Evolutionary conservation across 208 protist species (phyloP).

Genomic region (Borovskyia barvae): DNA sequence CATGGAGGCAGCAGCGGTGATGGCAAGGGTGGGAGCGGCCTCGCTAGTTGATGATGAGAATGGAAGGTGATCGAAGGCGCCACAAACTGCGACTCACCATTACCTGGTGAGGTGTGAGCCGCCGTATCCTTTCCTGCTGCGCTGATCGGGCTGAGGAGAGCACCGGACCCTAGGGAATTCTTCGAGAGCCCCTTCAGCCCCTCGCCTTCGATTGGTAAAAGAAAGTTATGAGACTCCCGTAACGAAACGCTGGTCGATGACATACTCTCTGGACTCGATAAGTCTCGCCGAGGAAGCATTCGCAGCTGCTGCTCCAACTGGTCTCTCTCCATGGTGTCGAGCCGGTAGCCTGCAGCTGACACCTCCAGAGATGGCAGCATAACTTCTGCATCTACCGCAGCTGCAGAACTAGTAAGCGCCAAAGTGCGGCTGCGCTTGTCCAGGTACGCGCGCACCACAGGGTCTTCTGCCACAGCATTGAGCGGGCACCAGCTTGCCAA

Average conservation of each 20-base stretch:
- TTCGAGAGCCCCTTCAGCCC: no score
- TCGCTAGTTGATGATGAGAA: no score
- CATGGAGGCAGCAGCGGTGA: no score
- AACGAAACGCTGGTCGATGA: background rate
- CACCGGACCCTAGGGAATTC: no score
- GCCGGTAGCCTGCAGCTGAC: background rate
- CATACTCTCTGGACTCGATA: conserved; percentile 11
- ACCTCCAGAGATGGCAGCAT: conserved; percentile 9
- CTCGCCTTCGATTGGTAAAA: no score
- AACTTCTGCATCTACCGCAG: background rate
- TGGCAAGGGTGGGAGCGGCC: no score
- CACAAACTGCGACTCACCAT: no score
- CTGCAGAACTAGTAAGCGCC: conserved; percentile 4
- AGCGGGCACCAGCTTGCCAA: conserved; percentile 34
- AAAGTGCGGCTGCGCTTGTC: conserved; percentile 30
- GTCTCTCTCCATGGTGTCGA: conserved; percentile 50
- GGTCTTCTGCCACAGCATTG: conserved; percentile 16
- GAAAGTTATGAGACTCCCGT: no score
- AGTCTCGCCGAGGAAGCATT: conserved; percentile 27
- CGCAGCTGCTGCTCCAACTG: conserved; percentile 52
- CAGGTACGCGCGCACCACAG: conserved; percentile 34
- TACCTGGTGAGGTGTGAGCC: no score
- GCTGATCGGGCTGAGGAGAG: no score
- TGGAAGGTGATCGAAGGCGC: no score
- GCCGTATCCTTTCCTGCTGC: no score